phyloP scores from a whole-genome alignment of 306 rosid genomes.

The Luffa acutangula region DNA sequence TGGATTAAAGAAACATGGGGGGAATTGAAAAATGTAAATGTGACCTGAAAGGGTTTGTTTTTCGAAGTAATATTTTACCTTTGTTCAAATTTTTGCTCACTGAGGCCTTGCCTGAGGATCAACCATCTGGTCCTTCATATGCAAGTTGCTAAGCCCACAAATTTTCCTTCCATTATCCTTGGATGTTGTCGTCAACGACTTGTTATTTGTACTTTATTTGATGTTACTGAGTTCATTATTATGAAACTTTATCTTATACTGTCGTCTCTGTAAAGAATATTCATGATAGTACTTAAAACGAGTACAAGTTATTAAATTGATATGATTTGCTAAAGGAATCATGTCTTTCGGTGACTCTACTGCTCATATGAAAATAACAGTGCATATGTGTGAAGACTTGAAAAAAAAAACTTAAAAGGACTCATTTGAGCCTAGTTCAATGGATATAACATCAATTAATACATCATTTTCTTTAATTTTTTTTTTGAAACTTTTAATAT shows the following conservation, averaged over 20 bases:
- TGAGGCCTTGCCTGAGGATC: neutral
- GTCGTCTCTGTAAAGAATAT: neutral
- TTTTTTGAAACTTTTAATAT: too few species aligned
- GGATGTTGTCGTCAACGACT: neutral
- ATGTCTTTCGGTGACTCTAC: too few species aligned
- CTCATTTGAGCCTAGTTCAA: too few species aligned
- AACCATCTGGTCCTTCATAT: neutral
- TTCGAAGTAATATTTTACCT: constrained; percentile 14
- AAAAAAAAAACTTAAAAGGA: too few species aligned
- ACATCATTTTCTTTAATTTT: too few species aligned
- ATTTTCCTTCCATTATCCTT: neutral
- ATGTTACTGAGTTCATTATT: neutral
- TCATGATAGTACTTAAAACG: neutral
- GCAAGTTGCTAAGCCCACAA: neutral
- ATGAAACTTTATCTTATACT: neutral
- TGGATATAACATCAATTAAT: too few species aligned
- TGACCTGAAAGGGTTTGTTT: constrained; percentile 21
- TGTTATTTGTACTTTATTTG: neutral
- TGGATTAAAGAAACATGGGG: constrained; percentile 16
- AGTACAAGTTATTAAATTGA: neutral
- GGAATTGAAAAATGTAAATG: constrained; percentile 31
- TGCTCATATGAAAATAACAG: too few species aligned
- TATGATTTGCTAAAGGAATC: too few species aligned
- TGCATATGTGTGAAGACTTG: too few species aligned
- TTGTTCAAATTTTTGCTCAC: constrained; percentile 9